Base-by-base conservation (phyloP, 129 eudicot genomes). In the Helianthus tuberosus region DNA sequence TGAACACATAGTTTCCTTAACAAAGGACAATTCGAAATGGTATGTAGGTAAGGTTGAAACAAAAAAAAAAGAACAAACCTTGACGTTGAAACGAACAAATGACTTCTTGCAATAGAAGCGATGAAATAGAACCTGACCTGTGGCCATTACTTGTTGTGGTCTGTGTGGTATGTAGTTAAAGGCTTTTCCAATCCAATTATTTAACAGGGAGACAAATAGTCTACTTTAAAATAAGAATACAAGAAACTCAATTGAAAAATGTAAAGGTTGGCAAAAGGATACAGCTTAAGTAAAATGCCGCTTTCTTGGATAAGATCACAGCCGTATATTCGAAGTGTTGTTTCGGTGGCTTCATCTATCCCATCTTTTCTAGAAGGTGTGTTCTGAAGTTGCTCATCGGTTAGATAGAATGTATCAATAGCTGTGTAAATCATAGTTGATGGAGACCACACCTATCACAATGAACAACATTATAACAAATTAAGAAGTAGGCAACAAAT, bases 131-230 rank as follows among this genome's bases (percentile, higher is more conserved):
- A 90, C 97, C 77, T 94, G 98, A 50, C 98, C 96, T 1, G 97
- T 90, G 11, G 97, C 98, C 98, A 94, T 94, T 68, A 88, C 97
- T 58, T 96, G 97, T 64, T 94, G 98, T 32, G 98, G 98, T 84
- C 96, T 89, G 84, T 23, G 50, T 23, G 9, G 36, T 58, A 71
- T 51, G 16, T 9, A 65, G 77, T 69, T 77, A 87, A 89, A 86
- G 84, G 57, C 29, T 48, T 57, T 64, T 44, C 36, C 60, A 13
- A 52, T 72, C 54, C 35, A 46, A 54, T 53, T 65, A 46, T 52
- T 39, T 17, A 71, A 63, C 58, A 55, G 38, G 23, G 23, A 20
- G 23, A 20, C 23, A 20, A 20, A 20, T 20, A 14, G 20, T 17
- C n/a, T n/a, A n/a, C n/a, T n/a, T n/a, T n/a, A n/a, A n/a, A 47